Evolutionary conservation across 306 rosid genomes (phyloP).

Genomic region (Cucurbita argyrosperma): DNA sequence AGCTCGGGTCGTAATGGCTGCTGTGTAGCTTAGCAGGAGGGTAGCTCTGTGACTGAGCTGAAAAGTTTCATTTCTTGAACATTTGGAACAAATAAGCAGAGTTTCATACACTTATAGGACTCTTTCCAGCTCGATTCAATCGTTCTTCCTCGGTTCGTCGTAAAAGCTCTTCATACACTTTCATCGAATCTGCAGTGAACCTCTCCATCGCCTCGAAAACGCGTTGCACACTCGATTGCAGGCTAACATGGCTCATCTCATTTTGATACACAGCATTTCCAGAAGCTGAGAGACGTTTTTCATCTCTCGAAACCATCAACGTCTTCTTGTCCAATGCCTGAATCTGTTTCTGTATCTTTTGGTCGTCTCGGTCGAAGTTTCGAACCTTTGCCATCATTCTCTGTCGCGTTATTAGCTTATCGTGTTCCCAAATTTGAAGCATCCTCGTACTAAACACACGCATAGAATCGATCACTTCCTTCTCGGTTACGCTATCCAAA

Average conservation of each 20-base stretch:
- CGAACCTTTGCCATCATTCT: slow-evolving; percentile 43
- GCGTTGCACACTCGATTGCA: slow-evolving; percentile 73
- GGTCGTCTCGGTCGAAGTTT: slow-evolving; percentile 70
- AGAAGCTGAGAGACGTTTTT: slow-evolving; percentile 29
- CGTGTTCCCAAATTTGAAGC: slow-evolving; percentile 80
- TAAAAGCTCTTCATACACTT: slow-evolving; percentile 68
- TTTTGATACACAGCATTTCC: slow-evolving; percentile 56
- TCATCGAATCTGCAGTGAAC: slow-evolving; percentile 53
- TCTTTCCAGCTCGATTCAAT: slow-evolving; percentile 21
- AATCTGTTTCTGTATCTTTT: slow-evolving; percentile 70
- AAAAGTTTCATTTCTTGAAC: slow-evolving; percentile 1
- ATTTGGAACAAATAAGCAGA: not conserved
- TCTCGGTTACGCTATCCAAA: slow-evolving; percentile 75
- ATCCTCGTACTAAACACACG: slow-evolving; percentile 58
- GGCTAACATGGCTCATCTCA: slow-evolving; percentile 55
- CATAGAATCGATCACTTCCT: slow-evolving; percentile 80
- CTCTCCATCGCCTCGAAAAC: slow-evolving; percentile 95
- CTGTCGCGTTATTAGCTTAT: slow-evolving; percentile 56
- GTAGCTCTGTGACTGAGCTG: not conserved
- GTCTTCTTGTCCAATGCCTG: slow-evolving; percentile 73
- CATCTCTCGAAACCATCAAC: slow-evolving; percentile 40
- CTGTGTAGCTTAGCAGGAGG: not conserved
- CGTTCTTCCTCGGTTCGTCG: slow-evolving; percentile 60
- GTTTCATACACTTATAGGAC: slow-evolving; percentile 11
- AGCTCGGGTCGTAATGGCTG: not conserved